These are phyloP conservation scores for Phyllostachys edulis DNA, from an alignment of 176 grass and related monocot species.

Conservation along the genomic window DNA sequence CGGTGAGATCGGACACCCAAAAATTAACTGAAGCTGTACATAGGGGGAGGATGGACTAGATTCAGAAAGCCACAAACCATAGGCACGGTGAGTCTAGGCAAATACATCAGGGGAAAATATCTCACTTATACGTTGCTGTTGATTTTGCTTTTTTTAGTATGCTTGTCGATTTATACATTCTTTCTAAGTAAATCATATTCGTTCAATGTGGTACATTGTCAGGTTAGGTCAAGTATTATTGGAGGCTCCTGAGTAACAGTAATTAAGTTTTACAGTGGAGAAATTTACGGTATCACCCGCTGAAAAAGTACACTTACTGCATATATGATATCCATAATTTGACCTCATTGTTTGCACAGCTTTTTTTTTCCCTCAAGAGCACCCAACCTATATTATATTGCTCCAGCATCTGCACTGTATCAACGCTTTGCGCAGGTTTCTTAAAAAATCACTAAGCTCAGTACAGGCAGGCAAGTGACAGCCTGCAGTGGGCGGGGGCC, in stretches of 20 bases:
- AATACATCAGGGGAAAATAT: background rate
- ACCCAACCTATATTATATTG: conserved; percentile 13
- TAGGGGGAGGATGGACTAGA: background rate
- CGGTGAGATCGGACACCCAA: background rate
- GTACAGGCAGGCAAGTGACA: conserved; percentile 46
- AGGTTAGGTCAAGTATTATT: background rate
- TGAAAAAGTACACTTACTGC: background rate
- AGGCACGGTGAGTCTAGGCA: background rate
- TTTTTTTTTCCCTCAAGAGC: background rate
- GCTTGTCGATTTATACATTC: background rate
- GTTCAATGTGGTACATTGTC: background rate
- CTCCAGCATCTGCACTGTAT: conserved; percentile 15
- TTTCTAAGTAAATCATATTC: background rate
- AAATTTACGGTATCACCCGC: background rate
- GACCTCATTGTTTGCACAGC: background rate
- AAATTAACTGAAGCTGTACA: background rate
- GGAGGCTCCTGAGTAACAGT: background rate
- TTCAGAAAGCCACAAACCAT: background rate
- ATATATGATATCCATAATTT: background rate
- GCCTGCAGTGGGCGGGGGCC: conserved; percentile 3
- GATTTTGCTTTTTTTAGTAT: background rate
- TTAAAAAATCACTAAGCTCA: background rate
- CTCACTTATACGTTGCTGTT: background rate
- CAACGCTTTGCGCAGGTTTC: background rate
- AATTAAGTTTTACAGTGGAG: background rate